A percentile compares a stretch with the other conserved stretches of the same genome.
Conservation (phyloP, 331 rosid genomes). For the Phaseolus coccineus region DNA sequence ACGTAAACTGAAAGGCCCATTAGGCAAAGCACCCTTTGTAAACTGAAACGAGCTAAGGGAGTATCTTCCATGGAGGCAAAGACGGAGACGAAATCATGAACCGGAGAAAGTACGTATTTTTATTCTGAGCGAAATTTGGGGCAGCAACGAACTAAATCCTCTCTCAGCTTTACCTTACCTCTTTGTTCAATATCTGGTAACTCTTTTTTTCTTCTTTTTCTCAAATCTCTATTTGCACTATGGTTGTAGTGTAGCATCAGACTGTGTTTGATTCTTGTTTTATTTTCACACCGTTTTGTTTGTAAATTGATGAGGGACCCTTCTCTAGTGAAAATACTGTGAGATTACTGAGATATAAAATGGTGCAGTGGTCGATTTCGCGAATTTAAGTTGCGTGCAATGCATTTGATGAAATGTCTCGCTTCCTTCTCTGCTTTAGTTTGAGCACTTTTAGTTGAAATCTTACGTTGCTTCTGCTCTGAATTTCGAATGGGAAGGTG, state of each 20-base stretch:
- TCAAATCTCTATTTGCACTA: not conserved
- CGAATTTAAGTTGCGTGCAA: not conserved
- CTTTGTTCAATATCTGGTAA: slow-evolving; percentile 33
- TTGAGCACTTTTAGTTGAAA: not conserved
- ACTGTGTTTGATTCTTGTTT: not conserved
- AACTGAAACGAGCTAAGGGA: not conserved
- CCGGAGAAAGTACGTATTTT: not conserved
- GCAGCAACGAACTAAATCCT: not conserved
- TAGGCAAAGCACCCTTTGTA: not conserved
- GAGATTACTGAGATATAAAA: not conserved
- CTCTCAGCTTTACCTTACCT: not conserved
- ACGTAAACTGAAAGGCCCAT: slow-evolving; percentile 15
- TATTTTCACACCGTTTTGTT: not conserved
- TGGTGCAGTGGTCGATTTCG: not conserved
- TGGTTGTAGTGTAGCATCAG: slow-evolving; percentile 8
- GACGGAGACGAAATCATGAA: slow-evolving; percentile 8
- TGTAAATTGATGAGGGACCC: not conserved
- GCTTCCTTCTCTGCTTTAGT: not conserved
- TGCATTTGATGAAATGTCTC: slow-evolving; percentile 31
- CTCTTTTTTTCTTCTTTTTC: not conserved
- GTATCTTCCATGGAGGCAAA: slow-evolving; percentile 8
- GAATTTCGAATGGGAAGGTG: slow-evolving; percentile 40
- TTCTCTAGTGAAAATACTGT: not conserved
- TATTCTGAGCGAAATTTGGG: not conserved
- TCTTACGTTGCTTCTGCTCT: slow-evolving; percentile 30